Conservation (phyloP, 352 stramenopile species). For the Phytophthora tubulina region DNA sequence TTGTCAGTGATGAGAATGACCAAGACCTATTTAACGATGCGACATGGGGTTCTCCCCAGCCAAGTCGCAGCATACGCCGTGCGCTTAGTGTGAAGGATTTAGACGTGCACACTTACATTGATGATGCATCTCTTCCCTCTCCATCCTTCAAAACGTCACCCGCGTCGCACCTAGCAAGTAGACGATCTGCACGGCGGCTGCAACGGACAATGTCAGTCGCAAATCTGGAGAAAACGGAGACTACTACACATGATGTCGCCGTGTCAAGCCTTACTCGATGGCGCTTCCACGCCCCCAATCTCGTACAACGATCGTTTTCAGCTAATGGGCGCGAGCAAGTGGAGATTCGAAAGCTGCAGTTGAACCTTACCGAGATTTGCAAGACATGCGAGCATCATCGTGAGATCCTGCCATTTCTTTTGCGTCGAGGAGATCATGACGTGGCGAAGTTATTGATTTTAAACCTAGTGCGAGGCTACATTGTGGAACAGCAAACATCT, state of each 20-base stretch:
- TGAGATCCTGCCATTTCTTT: conserved; percentile 76
- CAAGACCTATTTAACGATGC: conserved; percentile 13
- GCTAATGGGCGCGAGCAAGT: conserved; percentile 45
- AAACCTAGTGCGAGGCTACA: conserved; percentile 57
- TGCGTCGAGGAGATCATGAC: conserved; percentile 60
- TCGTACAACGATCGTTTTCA: conserved; percentile 61
- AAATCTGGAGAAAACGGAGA: conserved; percentile 43
- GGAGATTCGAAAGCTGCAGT: conserved; percentile 72
- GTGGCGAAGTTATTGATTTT: conserved; percentile 63
- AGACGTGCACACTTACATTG: conserved; percentile 30
- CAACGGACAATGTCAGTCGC: conserved; percentile 46
- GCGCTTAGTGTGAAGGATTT: conserved; percentile 43
- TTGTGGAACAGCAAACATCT: conserved; percentile 61
- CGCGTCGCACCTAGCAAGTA: conserved; percentile 34
- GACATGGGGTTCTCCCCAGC: conserved; percentile 13
- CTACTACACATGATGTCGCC: conserved; percentile 39
- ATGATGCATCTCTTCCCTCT: conserved; percentile 18
- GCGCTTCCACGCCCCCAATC: conserved; percentile 71
- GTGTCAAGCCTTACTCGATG: conserved; percentile 55
- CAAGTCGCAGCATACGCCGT: conserved; percentile 12
- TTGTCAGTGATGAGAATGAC: conserved; percentile 22
- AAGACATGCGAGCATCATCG: conserved; percentile 66
- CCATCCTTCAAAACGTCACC: conserved; percentile 31
- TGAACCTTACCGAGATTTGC: conserved; percentile 70
- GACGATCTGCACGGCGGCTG: conserved; percentile 26